Evolutionary conservation across 2,329 filamentous ascomycete genomes (phyloP), one percentile per base, ranked within the genome.

Genomic region (Didymella keratinophila): DNA sequence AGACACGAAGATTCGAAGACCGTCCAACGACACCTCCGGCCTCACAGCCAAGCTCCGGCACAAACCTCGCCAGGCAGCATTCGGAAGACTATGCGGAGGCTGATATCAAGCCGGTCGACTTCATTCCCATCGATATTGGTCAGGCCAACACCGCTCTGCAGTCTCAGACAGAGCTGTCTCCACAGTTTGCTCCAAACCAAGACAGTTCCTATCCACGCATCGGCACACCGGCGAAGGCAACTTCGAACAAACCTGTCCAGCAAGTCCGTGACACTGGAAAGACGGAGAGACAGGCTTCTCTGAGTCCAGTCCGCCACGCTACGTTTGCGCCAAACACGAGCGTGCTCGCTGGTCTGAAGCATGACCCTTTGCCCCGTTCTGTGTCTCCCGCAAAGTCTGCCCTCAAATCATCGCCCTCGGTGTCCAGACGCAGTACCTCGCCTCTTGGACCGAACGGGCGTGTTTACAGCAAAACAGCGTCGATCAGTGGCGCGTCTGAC

Each of bases 381-480:
- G 79, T 90, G 11, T 93, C 90, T 0, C 91, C 91, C 10, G 87
- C 87, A 44, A 94, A 94, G 73, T 92, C 90, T 1, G 90, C 90
- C 1, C 71, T 93, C 62, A 93, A 93, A 72, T 82, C 87, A 28
- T 82, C 80, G 1, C 86, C 85, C 47, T 83, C 86, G 1, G 81
- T 84, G 1, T 81, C 80, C 0, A 62, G 79, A 11, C 73, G 80
- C 18, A 76, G 72, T 9, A 71, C 64, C 36, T 82, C 80, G 18
- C 81, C 56, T 69, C 84, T 67, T 79, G 82, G 62, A 67, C 80
- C 32, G 83, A 86, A 52, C 81, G 87, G 45, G 78, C 83, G 45
- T 78, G 82, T 49, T 25, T 67, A 56, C 69, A 79, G 23, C 82
- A 65, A 76, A 72, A 42, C 82, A 30, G 74, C 81, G 6, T 71